These are phyloP conservation scores for Euphorbia schlechtendalii DNA, from an alignment of 441 rosid genomes.

Conservation along the genomic window DNA sequence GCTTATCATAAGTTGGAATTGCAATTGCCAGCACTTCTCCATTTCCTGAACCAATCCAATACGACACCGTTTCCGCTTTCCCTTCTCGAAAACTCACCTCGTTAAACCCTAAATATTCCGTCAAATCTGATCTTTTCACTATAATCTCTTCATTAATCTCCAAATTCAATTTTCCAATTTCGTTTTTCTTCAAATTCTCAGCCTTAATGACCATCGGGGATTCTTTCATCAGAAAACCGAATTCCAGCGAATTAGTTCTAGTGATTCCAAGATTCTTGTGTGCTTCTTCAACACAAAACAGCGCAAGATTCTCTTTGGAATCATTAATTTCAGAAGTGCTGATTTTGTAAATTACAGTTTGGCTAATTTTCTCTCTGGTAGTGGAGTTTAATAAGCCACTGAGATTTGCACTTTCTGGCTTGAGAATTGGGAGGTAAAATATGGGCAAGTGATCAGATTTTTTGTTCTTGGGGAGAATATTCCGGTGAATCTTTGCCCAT, in stretches of 20 bases:
- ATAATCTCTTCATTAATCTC: not conserved
- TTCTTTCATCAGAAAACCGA: constrained; percentile 41
- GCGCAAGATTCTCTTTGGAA: constrained; percentile 17
- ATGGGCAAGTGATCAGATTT: constrained; percentile 26
- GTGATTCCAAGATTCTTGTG: constrained; percentile 21
- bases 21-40: constrained; percentile 38
- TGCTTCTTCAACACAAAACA: constrained; percentile 29
- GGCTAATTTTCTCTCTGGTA: constrained; percentile 29
- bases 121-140: not conserved
- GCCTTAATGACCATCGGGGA: constrained; percentile 25
- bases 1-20: constrained; percentile 19
- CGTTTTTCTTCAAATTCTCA: constrained; percentile 28
- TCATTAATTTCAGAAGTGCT: not conserved
- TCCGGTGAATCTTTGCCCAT: constrained; percentile 54
- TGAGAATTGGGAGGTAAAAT: constrained; percentile 48
- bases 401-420: constrained; percentile 3
- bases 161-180: constrained; percentile 6
- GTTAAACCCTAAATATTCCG: constrained; percentile 16
- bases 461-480: constrained; percentile 22
- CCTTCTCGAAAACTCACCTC: constrained; percentile 33
- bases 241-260: constrained; percentile 18
- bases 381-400: constrained; percentile 18
- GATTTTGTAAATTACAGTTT: constrained; percentile 27
- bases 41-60: constrained; percentile 41
- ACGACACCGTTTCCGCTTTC: constrained; percentile 30